These are phyloP conservation scores for Aspergillus flavus DNA, from an alignment of 2,329 filamentous ascomycete genomes.

Conservation along the genomic window DNA sequence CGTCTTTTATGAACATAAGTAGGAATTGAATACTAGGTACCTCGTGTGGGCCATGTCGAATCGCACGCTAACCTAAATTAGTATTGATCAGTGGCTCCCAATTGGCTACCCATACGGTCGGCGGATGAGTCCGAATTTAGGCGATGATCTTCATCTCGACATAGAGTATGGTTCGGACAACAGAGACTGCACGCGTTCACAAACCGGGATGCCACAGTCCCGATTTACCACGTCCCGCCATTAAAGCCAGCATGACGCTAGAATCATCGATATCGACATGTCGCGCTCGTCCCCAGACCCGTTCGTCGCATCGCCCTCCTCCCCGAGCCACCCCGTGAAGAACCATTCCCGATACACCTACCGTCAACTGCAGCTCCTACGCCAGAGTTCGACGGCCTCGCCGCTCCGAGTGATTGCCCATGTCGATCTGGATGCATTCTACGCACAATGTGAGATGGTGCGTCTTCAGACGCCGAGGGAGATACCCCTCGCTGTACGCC, in stretches of 20 bases:
- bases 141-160: constrained; percentile 1
- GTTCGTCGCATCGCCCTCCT: constrained; percentile 38
- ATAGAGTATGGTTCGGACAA: not conserved
- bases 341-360: constrained; percentile 75
- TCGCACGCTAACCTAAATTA: not conserved
- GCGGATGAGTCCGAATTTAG: not conserved
- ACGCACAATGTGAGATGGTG: constrained; percentile 94
- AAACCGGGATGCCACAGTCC: not conserved
- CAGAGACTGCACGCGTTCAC: not conserved
- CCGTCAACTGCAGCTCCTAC: constrained; percentile 76
- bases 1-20: not conserved
- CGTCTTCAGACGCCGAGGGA: constrained; percentile 74
- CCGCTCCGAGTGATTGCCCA: constrained; percentile 87
- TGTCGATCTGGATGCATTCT: constrained; percentile 96
- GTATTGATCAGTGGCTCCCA: not conserved
- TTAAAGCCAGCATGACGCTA: constrained; percentile 21
- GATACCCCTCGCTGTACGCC: constrained; percentile 86
- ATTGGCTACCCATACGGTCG: not conserved
- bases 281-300: constrained; percentile 66
- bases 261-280: constrained; percentile 46
- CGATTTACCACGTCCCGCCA: not conserved
- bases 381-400: constrained; percentile 68
- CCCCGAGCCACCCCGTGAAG: constrained; percentile 46
- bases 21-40: not conserved
- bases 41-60: not conserved